These are phyloP conservation scores for Bjerkandera adusta DNA, from an alignment of 1,284 basidiomycete genomes.

Conservation along the genomic window DNA sequence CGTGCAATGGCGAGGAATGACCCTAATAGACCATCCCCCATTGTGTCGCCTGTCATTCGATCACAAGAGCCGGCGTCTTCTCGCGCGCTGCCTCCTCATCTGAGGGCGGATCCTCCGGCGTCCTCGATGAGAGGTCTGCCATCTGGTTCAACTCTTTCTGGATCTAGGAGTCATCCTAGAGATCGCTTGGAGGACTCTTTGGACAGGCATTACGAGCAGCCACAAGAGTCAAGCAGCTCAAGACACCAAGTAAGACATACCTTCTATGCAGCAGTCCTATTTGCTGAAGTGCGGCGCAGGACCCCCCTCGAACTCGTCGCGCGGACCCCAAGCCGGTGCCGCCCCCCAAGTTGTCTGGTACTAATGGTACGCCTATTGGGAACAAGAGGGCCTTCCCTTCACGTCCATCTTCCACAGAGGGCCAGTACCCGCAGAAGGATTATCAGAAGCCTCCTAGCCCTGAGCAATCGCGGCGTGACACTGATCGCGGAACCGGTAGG, in stretches of 20 bases:
- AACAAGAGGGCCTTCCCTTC: not conserved
- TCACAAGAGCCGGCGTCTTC: not conserved
- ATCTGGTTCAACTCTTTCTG: not conserved
- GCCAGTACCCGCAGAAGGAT: no score
- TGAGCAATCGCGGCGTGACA: not conserved
- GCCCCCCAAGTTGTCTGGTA: conserved; percentile 10
- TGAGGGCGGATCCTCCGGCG: not conserved
- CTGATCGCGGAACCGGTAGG: not conserved
- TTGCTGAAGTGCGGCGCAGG: not conserved
- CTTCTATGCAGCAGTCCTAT: not conserved
- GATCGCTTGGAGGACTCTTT: no score
- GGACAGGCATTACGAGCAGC: not conserved
- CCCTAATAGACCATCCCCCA: not conserved
- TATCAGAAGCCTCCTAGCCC: conserved; percentile 5
- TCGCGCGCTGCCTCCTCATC: not conserved
- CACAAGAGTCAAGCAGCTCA: not conserved
- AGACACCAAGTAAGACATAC: not conserved
- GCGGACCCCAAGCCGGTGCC: not conserved
- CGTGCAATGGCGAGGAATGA: conserved; percentile 34
- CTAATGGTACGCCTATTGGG: conserved; percentile 12
- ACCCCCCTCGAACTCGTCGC: not conserved
- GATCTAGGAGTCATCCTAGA: not conserved
- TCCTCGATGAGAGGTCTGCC: not conserved
- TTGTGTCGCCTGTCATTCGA: conserved; percentile 1
- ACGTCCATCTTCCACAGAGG: not conserved